A percentile compares a stretch with the other conserved stretches of the same genome.
Conservation (phyloP, 139 green algal genomes). For the Choricystis sp. region DNA sequence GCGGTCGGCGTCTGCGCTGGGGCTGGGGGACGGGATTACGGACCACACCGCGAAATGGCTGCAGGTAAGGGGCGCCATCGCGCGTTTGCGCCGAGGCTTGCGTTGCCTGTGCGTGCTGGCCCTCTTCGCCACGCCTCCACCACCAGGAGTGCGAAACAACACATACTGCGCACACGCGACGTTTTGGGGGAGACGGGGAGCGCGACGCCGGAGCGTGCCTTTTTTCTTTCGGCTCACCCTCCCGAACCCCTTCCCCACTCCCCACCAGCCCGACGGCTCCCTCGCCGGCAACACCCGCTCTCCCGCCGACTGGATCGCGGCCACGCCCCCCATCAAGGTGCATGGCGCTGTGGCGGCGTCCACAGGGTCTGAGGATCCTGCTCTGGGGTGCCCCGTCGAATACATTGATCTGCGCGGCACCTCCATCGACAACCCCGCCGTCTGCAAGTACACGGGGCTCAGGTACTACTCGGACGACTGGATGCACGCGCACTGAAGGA, state of each 20-base stretch:
- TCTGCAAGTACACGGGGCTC: conserved; percentile 83
- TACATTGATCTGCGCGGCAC: conserved; percentile 76
- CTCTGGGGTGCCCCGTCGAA: conserved; percentile 67
- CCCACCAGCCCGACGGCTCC: neutral
- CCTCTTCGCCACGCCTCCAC: neutral
- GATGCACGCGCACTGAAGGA: conserved; percentile 1
- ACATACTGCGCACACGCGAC: neutral
- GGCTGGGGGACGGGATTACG: conserved; percentile 51
- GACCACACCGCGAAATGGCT: conserved; percentile 81
- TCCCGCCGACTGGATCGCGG: conserved; percentile 60
- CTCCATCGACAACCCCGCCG: conserved; percentile 57
- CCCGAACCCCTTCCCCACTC: neutral
- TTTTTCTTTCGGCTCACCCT: neutral
- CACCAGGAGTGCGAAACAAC: neutral
- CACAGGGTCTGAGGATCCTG: conserved; percentile 54
- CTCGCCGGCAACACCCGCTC: conserved; percentile 17
- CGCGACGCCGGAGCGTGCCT: no score
- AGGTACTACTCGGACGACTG: conserved; percentile 27
- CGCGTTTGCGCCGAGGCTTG: neutral
- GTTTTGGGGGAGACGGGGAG: no score
- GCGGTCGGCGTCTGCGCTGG: conserved; percentile 49
- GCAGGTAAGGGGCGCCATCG: conserved; percentile 22
- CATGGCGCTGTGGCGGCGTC: conserved; percentile 53
- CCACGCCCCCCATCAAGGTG: conserved; percentile 62
- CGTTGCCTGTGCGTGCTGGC: neutral